A percentile compares a stretch with the other conserved stretches of the same genome.
phyloP scores from a whole-genome alignment of 495 filamentous ascomycete species.

The Bathelium albidoporum region DNA sequence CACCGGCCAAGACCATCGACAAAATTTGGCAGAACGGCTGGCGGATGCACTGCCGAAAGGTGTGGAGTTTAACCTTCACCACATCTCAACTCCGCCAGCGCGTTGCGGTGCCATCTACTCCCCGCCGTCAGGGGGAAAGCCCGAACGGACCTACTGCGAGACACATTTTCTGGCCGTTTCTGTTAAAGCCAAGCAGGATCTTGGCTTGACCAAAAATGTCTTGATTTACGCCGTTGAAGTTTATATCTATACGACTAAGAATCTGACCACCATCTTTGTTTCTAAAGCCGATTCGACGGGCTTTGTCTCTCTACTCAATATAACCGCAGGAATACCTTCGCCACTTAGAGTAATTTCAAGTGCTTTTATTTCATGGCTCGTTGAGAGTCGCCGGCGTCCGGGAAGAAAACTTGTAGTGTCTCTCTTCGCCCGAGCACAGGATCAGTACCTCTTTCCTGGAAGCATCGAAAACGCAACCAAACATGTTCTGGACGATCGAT shows the following conservation, averaged over 20 bases:
- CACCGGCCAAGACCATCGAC: not conserved
- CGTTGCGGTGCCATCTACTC: constrained; percentile 63
- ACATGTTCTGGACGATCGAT: constrained; percentile 86
- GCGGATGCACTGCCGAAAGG: constrained; percentile 61
- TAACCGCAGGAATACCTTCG: constrained; percentile 53
- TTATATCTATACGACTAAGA: constrained; percentile 59
- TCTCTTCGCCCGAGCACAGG: constrained; percentile 84
- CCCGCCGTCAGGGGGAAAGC: constrained; percentile 57
- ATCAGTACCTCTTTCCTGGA: constrained; percentile 90
- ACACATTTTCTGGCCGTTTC: constrained; percentile 76
- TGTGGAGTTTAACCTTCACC: constrained; percentile 63
- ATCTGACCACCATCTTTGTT: constrained; percentile 80
- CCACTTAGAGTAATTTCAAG: constrained; percentile 60
- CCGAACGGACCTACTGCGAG: constrained; percentile 73
- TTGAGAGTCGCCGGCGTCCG: constrained; percentile 45
- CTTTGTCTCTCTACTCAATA: constrained; percentile 56
- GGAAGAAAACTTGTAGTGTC: constrained; percentile 72
- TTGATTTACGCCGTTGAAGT: constrained; percentile 62
- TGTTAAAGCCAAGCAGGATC: constrained; percentile 30
- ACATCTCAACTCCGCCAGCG: constrained; percentile 77
- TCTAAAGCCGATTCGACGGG: constrained; percentile 97
- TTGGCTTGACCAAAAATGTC: constrained; percentile 29
- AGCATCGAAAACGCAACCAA: constrained; percentile 77
- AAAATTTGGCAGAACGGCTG: constrained; percentile 34
- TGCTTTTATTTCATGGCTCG: constrained; percentile 65